phyloP scores from a whole-genome alignment of 2,329 filamentous ascomycete species.

The Aspergillus arachidicola region DNA sequence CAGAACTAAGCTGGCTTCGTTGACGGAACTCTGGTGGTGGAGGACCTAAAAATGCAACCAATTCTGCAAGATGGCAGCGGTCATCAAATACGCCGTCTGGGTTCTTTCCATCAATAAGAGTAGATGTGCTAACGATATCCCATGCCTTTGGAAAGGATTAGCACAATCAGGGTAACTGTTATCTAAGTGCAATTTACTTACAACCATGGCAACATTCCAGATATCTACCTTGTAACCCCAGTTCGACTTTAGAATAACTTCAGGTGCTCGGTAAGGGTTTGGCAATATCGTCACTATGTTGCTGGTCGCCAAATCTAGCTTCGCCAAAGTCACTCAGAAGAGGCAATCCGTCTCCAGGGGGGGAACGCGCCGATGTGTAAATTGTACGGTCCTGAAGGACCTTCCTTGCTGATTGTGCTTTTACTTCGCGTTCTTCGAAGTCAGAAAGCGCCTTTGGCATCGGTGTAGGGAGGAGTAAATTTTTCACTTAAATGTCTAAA shows the following conservation, averaged over 20 bases:
- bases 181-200: slow-evolving; percentile 23
- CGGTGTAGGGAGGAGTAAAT: slow-evolving; percentile 2
- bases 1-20: slow-evolving; percentile 19
- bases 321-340: slow-evolving; percentile 6
- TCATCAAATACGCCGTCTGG: slow-evolving; percentile 29
- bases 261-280: slow-evolving; percentile 20
- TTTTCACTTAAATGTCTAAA: slow-evolving; percentile 2
- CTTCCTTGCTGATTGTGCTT: slow-evolving; percentile 4
- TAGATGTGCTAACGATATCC: slow-evolving; percentile 17
- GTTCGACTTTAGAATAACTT: slow-evolving; percentile 45
- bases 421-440: background rate
- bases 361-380: slow-evolving; percentile 1
- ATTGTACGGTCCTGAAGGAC: slow-evolving; percentile 9
- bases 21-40: slow-evolving; percentile 20
- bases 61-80: slow-evolving; percentile 28
- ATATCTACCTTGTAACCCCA: slow-evolving; percentile 51
- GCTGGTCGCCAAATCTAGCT: slow-evolving; percentile 1
- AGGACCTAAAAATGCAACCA: slow-evolving; percentile 25
- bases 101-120: slow-evolving; percentile 20
- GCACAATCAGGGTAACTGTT: too few relatives aligned
- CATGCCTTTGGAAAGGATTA: slow-evolving; percentile 6
- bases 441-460: background rate
- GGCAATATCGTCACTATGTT: slow-evolving; percentile 25
- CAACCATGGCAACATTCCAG: slow-evolving; percentile 51
- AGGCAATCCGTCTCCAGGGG: slow-evolving; percentile 5